Percentiles rank a stretch among this genome's conserved stretches.
Evolutionary conservation across 495 filamentous ascomycete genomes (phyloP).

Genomic region (Penicillium verhagenii): DNA sequence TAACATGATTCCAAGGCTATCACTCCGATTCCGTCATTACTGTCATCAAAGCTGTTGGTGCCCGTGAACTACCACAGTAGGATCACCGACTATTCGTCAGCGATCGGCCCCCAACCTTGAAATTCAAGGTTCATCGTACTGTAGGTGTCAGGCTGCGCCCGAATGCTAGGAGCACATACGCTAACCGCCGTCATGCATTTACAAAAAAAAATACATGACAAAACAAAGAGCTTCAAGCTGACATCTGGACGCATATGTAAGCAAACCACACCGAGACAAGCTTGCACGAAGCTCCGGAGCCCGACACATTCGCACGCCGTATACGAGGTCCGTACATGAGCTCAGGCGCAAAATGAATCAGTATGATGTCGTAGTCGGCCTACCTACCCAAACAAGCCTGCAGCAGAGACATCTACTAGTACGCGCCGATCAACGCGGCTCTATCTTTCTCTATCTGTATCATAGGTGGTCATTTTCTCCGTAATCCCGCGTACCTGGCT

Average conservation of each 20-base stretch:
- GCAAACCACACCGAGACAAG: background rate
- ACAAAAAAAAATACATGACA: background rate
- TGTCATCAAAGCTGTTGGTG: background rate
- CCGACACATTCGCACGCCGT: background rate
- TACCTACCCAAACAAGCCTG: slow-evolving; percentile 9
- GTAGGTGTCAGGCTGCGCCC: slow-evolving; percentile 1
- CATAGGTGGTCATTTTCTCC: background rate
- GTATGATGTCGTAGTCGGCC: slow-evolving; percentile 3
- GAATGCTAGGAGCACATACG: background rate
- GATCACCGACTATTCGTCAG: slow-evolving; percentile 11
- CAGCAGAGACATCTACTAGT: slow-evolving; percentile 5
- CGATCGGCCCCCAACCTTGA: background rate
- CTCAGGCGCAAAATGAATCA: background rate
- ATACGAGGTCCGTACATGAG: no score
- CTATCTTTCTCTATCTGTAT: slow-evolving; percentile 1
- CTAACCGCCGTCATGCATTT: background rate
- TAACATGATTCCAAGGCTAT: slow-evolving; percentile 3
- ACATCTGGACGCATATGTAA: no score
- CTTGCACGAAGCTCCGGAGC: background rate
- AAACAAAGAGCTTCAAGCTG: background rate
- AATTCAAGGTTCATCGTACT: no score
- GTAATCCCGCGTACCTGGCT: no score
- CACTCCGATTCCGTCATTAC: background rate
- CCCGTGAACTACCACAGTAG: background rate
- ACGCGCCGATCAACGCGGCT: slow-evolving; percentile 12